Evolutionary conservation across 2,329 filamentous ascomycete genomes (phyloP), one percentile per base, ranked within the genome.

Genomic region (Penicillium sp.): DNA sequence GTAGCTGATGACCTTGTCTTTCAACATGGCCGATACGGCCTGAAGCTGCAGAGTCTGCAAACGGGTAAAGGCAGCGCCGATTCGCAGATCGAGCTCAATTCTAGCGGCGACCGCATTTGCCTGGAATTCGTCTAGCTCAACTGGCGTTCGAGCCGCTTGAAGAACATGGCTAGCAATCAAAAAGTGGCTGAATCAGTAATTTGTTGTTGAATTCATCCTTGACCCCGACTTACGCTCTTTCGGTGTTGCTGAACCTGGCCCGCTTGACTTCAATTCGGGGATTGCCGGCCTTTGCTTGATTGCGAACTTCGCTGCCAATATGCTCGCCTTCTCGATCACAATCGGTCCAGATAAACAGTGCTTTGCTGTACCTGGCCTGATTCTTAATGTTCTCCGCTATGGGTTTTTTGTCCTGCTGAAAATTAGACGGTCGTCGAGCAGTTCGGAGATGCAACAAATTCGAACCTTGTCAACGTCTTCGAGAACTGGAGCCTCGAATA

Each of bases 261-360:
- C 95, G 85, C 71, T 91, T 95, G 58, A 97, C 85, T 61, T 92
- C 83, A 43, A 99, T 87, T 1, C 81, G 80, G 10, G 82, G 76
- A 63, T 97, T 98, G 10, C 85, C 88, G 69, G 87, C 87, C 49
- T 82, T 80, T 5, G 95, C 95, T 59, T 94, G 89, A 54, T 90
- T 85, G 46, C 92, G 88, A 60, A 99, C 94, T 74, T 99, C 94
- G 40, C 89, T 84, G 6, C 95, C 95, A 66, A 99, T 99, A 72
- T 98, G 90, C 75, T 99, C 95, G 37, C 95, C 95, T 81, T 99
- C 95, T 56, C 93, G 87, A 81, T 99, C 95, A 76, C 95, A 98
- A 82, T 99, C 95, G 0, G 95, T 99, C 95, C 95, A 99, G 68
- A 99, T 97, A 75, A 96, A 94, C 35, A 99, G 82, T 13, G 88